phyloP scores from a whole-genome alignment of 768 basidiomycete genomes.

The Xerocomus potaroensis region DNA sequence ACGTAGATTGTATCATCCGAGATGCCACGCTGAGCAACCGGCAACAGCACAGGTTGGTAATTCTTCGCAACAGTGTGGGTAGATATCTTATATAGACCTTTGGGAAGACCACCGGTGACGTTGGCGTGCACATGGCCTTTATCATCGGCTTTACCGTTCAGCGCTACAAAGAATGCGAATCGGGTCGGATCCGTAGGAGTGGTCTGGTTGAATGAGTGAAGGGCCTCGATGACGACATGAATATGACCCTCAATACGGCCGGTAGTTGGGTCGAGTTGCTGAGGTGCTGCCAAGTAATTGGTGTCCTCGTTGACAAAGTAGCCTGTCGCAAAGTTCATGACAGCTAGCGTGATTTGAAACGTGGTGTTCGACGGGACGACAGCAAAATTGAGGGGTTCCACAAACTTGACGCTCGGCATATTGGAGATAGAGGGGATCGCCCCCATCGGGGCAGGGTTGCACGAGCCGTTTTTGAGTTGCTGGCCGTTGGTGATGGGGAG shows the following conservation, averaged over 20 bases:
- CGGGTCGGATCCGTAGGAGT: constrained; percentile 43
- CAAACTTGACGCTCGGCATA: constrained; percentile 55
- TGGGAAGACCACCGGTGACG: constrained; percentile 51
- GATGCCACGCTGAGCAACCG: constrained; percentile 37
- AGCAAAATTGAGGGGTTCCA: constrained; percentile 40
- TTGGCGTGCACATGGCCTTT: constrained; percentile 43
- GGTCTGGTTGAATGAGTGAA: constrained; percentile 46
- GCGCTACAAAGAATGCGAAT: constrained; percentile 58
- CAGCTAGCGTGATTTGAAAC: constrained; percentile 51
- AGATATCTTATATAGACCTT: constrained; percentile 47
- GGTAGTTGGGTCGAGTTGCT: constrained; percentile 38
- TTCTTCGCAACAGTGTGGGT: constrained; percentile 45
- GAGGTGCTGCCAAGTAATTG: constrained; percentile 56
- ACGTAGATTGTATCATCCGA: constrained; percentile 42
- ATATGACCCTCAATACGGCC: constrained; percentile 59
- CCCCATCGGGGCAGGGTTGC: constrained; percentile 63
- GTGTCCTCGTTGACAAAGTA: constrained; percentile 51
- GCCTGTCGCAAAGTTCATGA: constrained; percentile 46
- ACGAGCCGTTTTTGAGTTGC: constrained; percentile 48
- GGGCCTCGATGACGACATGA: constrained; percentile 56
- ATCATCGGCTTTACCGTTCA: constrained; percentile 42
- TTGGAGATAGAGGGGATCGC: constrained; percentile 45
- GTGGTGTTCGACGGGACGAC: constrained; percentile 40
- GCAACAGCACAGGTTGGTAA: constrained; percentile 38
- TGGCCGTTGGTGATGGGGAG: constrained; percentile 59